Conservation (phyloP, 345 rosid species). For the Camelina hispida region DNA sequence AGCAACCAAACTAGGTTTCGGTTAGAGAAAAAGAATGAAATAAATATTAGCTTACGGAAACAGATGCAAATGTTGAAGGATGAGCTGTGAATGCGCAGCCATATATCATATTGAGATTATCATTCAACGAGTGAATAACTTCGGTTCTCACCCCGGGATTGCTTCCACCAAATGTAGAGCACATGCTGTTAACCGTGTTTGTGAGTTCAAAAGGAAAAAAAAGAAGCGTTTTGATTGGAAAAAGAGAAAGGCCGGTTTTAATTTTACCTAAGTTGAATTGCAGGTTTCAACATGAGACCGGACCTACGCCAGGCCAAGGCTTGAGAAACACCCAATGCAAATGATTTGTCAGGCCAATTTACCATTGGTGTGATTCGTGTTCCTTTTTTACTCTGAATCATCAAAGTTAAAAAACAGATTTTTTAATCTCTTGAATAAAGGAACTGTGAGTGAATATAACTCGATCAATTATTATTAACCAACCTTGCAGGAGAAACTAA, state of each 20-base stretch:
- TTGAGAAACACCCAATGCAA: conserved; percentile 72
- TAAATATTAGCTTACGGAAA: conserved; percentile 58
- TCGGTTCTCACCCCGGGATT: conserved; percentile 84
- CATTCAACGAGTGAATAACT: conserved; percentile 77
- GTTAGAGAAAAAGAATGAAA: neutral
- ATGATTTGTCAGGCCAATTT: conserved; percentile 93
- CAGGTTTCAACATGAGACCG: conserved; percentile 87
- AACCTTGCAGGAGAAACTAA: conserved; percentile 90
- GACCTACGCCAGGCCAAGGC: conserved; percentile 92
- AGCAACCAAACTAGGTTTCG: neutral
- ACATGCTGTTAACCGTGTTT: conserved; percentile 53
- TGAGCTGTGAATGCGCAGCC: conserved; percentile 67
- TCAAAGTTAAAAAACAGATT: conserved; percentile 17
- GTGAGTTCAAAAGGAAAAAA: neutral
- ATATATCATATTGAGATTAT: conserved; percentile 74
- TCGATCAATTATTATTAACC: conserved; percentile 4
- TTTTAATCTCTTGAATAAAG: conserved; percentile 11
- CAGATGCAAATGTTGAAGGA: conserved; percentile 81
- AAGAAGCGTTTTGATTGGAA: neutral
- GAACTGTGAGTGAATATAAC: neutral
- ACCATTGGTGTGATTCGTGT: conserved; percentile 84
- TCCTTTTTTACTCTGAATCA: conserved; percentile 84
- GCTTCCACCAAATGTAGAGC: conserved; percentile 90
- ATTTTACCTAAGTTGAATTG: conserved; percentile 75
- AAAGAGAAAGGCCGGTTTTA: neutral